A percentile compares a stretch with the other conserved stretches of the same genome.
Evolutionary conservation across 2,329 filamentous ascomycete genomes (phyloP).

Genomic region (Colletotrichum kahawae): DNA sequence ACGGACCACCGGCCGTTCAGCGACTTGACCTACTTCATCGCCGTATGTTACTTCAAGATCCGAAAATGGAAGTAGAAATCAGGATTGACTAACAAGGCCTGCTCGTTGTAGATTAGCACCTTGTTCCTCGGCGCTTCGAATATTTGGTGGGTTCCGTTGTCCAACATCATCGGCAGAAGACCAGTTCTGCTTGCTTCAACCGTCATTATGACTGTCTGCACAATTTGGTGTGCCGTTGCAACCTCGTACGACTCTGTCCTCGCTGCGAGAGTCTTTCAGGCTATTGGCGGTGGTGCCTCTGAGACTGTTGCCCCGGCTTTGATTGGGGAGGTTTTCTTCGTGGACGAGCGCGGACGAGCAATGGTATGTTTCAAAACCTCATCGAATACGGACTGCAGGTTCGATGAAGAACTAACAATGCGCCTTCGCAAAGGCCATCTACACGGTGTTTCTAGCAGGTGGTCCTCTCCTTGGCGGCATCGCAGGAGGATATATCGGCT

Average conservation of each 20-base stretch:
- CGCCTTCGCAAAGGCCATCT: constrained; percentile 27
- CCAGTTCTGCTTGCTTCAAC: constrained; percentile 34
- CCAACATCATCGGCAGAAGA: constrained; percentile 38
- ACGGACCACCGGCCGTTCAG: constrained; percentile 25
- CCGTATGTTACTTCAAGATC: constrained; percentile 25
- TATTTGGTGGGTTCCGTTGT: constrained; percentile 40
- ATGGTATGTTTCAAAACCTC: constrained; percentile 27
- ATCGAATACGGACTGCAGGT: background rate
- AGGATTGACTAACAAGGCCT: background rate
- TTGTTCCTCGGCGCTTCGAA: constrained; percentile 38
- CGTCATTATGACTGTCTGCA: constrained; percentile 29
- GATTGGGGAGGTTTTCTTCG: constrained; percentile 40
- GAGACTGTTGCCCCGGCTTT: constrained; percentile 38
- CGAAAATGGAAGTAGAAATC: background rate
- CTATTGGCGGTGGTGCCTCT: constrained; percentile 35
- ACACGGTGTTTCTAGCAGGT: constrained; percentile 34
- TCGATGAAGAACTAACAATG: background rate
- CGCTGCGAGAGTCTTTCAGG: constrained; percentile 35
- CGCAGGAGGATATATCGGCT: constrained; percentile 39
- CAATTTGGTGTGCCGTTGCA: constrained; percentile 30
- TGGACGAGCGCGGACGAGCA: constrained; percentile 37
- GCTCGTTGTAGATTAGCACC: constrained; percentile 31
- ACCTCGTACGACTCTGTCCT: constrained; percentile 29
- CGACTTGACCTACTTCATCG: constrained; percentile 34
- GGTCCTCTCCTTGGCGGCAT: constrained; percentile 39